A percentile compares a stretch with the other conserved stretches of the same genome.
These are phyloP conservation scores for Hirschioporus abietinus DNA, from an alignment of 768 basidiomycete genomes.

Conservation along the genomic window DNA sequence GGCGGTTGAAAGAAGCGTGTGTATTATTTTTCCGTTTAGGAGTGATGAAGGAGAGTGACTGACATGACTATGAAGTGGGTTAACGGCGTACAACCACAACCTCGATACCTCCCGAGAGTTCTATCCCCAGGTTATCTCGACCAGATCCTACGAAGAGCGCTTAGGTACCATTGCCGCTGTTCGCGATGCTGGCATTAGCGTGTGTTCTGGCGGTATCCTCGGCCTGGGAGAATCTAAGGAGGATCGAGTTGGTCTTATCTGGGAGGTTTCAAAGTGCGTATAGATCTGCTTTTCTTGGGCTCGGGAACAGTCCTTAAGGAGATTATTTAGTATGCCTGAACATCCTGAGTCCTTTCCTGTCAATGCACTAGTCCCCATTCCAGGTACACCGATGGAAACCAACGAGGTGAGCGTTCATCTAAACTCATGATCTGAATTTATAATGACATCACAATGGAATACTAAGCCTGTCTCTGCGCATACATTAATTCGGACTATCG, in stretches of 20 bases:
- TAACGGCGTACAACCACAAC: slow-evolving; percentile 99
- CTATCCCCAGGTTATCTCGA: slow-evolving; percentile 95
- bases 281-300: slow-evolving; percentile 9
- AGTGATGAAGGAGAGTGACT: not conserved
- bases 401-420: slow-evolving; percentile 60
- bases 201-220: slow-evolving; percentile 94
- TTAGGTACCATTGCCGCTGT: slow-evolving; percentile 86
- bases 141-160: slow-evolving; percentile 90
- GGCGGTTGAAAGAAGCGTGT: slow-evolving; percentile 87
- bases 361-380: slow-evolving; percentile 93
- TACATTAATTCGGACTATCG: slow-evolving; percentile 86
- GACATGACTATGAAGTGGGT: slow-evolving; percentile 44
- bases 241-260: slow-evolving; percentile 90
- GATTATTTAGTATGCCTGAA: slow-evolving; percentile 68
- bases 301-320: slow-evolving; percentile 2
- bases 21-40: slow-evolving; percentile 23
- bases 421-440: not conserved
- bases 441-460: slow-evolving; percentile 13
- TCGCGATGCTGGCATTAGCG: slow-evolving; percentile 91
- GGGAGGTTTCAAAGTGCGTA: slow-evolving; percentile 87
- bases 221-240: slow-evolving; percentile 88
- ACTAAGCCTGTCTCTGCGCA: slow-evolving; percentile 73
- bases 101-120: slow-evolving; percentile 96
- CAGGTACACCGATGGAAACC: slow-evolving; percentile 86
- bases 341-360: slow-evolving; percentile 99